Conservation (phyloP, 2,329 filamentous ascomycete species). For the Sporothrix pseudoabietina region DNA sequence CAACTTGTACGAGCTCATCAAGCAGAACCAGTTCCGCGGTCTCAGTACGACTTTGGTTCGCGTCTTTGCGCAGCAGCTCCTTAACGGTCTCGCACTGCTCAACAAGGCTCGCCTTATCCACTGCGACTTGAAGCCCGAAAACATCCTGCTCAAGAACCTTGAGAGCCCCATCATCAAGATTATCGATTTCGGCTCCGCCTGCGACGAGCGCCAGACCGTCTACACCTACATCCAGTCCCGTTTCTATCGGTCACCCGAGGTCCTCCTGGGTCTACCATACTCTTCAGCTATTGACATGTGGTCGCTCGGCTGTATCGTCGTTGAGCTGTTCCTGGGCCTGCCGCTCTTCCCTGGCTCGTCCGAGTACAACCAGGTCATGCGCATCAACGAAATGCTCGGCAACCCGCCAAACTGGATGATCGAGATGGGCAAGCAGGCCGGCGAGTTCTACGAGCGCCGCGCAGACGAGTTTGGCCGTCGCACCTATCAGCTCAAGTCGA, state of each 20-base stretch:
- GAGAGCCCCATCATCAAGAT: conserved; percentile 99
- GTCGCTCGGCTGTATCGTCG: conserved; percentile 97
- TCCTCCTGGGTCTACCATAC: conserved; percentile 91
- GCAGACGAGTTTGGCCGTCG: conserved; percentile 90
- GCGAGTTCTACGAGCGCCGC: conserved; percentile 93
- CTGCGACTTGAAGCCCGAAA: conserved; percentile 97
- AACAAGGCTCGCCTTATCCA: conserved; percentile 98
- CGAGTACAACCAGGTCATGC: conserved; percentile 96
- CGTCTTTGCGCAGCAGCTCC: conserved; percentile 93
- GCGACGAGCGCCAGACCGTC: conserved; percentile 96
- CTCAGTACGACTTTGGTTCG: conserved; percentile 95
- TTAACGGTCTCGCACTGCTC: conserved; percentile 87
- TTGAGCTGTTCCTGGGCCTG: conserved; percentile 92
- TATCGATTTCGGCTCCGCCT: conserved; percentile 98
- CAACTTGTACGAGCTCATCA: conserved; percentile 97
- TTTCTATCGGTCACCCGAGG: conserved; percentile 96
- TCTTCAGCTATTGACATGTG: conserved; percentile 99
- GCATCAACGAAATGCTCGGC: conserved; percentile 97
- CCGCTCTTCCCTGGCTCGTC: conserved; percentile 96
- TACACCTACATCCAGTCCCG: conserved; percentile 99
- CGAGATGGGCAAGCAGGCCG: conserved; percentile 96
- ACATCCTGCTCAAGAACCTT: conserved; percentile 95
- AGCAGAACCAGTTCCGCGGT: conserved; percentile 98
- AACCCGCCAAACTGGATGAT: conserved; percentile 98
- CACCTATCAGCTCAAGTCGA: conserved; percentile 89